Evolutionary conservation across 257 asterid species (phyloP), one percentile per base, ranked within the genome.

Genomic region (Solanum raphanifolium): DNA sequence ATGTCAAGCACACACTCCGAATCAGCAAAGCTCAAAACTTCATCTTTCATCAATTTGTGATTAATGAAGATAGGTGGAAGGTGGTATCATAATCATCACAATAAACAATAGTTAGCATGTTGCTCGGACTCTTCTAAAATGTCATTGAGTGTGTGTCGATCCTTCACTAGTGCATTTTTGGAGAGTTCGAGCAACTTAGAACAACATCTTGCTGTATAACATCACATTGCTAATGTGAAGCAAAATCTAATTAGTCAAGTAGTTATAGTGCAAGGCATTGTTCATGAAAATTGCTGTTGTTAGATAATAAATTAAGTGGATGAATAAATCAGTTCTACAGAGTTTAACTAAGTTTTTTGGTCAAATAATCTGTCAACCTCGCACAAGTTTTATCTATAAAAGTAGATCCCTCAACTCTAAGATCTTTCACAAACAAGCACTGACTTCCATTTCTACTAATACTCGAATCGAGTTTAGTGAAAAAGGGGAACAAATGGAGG

Each of bases 311-410:
- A 34, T 16, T 65, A 89, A 94, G 98, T 91, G 93, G 96, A 92
- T 94, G 94, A 93, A 94, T 89, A 94, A 90, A 94, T 95, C 89
- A 65, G 11, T 31, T 60, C 52, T 55, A 69, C 27, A 83, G 85
- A 46, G 66, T 15, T 93, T 87, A 88, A 94, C 94, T 81, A 93
- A 89, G 86, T 52, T 9, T 69, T 69, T 5, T 43, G 86, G 83
- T 83, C 84, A 91, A 92, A 93, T 90, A 90, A 91, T 87, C 92
- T 87, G 91, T 95, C 96, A 79, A 93, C 88, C 86, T 81, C 71
- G 41, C 90, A 87, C 94, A 79, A 69, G 75, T 65, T 83, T 34
- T 85, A 58, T 39, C 88, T 94, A 94, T 95, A 93, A 86, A 93
- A 91, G 72, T 29, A 83, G 43, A 11, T 55, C 71, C 73, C 41